Evolutionary conservation across 495 filamentous ascomycete species (phyloP).

Genomic region (Penicillium daleae): DNA sequence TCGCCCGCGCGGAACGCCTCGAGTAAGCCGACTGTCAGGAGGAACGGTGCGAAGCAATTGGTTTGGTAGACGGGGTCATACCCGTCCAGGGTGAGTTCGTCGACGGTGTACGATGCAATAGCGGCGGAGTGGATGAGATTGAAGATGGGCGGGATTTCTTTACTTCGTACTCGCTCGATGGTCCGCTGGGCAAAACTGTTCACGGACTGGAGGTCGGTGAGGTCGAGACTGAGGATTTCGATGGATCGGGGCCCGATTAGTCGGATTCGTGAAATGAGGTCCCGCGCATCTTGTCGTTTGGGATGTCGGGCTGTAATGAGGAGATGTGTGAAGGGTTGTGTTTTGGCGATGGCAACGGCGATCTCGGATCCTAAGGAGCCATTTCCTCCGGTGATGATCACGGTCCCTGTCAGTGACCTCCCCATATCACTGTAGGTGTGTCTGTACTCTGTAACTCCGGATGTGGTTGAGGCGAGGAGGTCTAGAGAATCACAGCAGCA

Average conservation of each 20-base stretch:
- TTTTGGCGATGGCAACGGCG: constrained; percentile 44
- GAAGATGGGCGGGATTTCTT: constrained; percentile 44
- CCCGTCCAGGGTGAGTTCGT: constrained; percentile 42
- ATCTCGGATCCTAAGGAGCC: constrained; percentile 45
- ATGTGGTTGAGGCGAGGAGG: background rate
- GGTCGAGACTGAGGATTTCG: constrained; percentile 40
- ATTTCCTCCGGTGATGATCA: constrained; percentile 49
- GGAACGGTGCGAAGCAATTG: constrained; percentile 45
- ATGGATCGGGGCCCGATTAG: constrained; percentile 46
- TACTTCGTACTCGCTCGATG: constrained; percentile 41
- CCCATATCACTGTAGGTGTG: constrained; percentile 31
- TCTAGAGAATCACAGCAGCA: background rate
- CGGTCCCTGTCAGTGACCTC: constrained; percentile 44
- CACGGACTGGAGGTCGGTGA: constrained; percentile 41
- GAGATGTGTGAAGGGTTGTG: constrained; percentile 44
- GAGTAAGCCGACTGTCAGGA: constrained; percentile 45
- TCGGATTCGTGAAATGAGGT: constrained; percentile 36
- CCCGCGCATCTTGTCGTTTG: constrained; percentile 34
- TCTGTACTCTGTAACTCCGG: background rate
- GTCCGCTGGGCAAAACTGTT: constrained; percentile 37
- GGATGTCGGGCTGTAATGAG: constrained; percentile 43
- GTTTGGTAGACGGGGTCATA: constrained; percentile 49
- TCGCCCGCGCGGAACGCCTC: constrained; percentile 47
- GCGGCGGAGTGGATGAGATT: constrained; percentile 46
- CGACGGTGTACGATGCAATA: constrained; percentile 40